Evolutionary conservation across 306 rosid genomes (phyloP).

Genomic region (Psophocarpus tetragonolobus): DNA sequence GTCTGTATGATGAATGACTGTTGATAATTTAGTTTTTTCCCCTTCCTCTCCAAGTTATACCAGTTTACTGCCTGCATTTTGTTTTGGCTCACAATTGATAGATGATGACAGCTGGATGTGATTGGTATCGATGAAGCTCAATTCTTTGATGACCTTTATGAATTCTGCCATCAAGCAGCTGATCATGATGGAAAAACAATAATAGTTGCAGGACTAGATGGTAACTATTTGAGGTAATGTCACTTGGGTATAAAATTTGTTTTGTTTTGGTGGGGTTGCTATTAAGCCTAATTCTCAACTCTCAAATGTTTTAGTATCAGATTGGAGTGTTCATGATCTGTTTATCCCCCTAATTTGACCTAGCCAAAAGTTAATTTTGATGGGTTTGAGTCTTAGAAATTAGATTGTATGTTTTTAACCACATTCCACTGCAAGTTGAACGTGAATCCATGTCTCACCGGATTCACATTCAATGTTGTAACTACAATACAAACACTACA

Average conservation of each 20-base stretch:
- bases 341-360: background rate
- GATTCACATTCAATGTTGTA: too few relatives aligned
- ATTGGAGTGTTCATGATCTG: background rate
- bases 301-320: background rate
- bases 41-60: background rate
- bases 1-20: background rate
- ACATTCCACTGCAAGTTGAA: too few relatives aligned
- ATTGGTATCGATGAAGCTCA: constrained; percentile 98
- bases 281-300: background rate
- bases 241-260: background rate
- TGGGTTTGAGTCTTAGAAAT: background rate
- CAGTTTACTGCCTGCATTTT: constrained; percentile 19
- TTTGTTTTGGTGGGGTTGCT: constrained; percentile 17
- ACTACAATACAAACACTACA: too few relatives aligned
- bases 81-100: constrained; percentile 24
- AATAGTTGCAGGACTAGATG: constrained; percentile 87
- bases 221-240: constrained; percentile 76
- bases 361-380: background rate
- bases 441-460: background rate
- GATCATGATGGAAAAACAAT: constrained; percentile 87
- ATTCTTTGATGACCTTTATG: constrained; percentile 89
- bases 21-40: background rate
- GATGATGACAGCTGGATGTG: constrained; percentile 72
- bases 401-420: background rate
- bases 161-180: constrained; percentile 84